Evolutionary conservation across 2,329 filamentous ascomycete species (phyloP), one percentile per base, ranked within the genome.

Genomic region (Diplodia seriata): DNA sequence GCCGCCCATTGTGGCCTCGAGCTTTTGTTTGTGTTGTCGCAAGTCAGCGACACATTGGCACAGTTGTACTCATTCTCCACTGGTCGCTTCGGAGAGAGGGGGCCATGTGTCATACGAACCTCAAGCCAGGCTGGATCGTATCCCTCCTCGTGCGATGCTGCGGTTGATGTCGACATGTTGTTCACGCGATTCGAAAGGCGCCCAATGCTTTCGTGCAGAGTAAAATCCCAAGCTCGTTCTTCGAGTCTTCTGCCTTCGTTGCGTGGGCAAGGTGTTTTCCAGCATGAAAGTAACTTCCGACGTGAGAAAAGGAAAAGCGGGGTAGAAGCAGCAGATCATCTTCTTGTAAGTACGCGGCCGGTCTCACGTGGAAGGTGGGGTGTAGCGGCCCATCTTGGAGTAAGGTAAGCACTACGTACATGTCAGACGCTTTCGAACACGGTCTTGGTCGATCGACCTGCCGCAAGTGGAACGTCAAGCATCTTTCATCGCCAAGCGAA

Each of bases 81-180:
- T 33, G 5, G 31, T 36, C 33, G 9, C 3, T 36, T 36, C 6
- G 8, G 20, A 20, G 36, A 26, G 54, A n/a, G 23, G 33, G 14
- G 15, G 40, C 12, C 40, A 11, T 5, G 18, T 4, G 11, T 47
- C 43, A 11, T n/a, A 51, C 59, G n/a, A 38, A 63, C 43, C 43
- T 63, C 43, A 11, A 51, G 43, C 43, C 59, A 51, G 12, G 59
- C 59, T 23, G 59, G 59, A 26, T 63, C 59, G 14, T 51, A 51
- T 4, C 31, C 59, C 14, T 51, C 47, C 12, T 40, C 56, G 8
- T n/a, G 53, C 29, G 29, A 11, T 7, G 33, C 20, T 40, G 20
- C 11, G 12, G 15, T 9, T 55, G 51, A 55, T 38, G 54, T 20
- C 36, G 33, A 12, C 31, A 29, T 26, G 15, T 56, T 26, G 23